Evolutionary conservation across 129 eudicot genomes (phyloP).

Genomic region (Chrysanthemum seticuspe): DNA sequence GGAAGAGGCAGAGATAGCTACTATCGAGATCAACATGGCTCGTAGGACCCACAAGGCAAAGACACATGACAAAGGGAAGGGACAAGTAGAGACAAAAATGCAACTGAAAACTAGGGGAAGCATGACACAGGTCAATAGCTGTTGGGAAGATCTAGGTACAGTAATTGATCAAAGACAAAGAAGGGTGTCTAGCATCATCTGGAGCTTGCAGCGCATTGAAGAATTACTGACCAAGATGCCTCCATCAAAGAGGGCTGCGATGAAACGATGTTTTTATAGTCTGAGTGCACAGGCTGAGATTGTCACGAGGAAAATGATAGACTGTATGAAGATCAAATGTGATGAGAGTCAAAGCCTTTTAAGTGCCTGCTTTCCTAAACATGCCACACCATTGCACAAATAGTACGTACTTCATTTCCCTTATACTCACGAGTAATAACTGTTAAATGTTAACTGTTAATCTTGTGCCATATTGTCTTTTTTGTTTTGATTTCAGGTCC

Average conservation of each 20-base stretch:
- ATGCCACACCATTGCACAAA: background rate
- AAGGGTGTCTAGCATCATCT: background rate
- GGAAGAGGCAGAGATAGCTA: background rate
- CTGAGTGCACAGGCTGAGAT: background rate
- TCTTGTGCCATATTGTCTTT: background rate
- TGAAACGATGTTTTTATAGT: slow-evolving; percentile 3
- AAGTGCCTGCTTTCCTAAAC: background rate
- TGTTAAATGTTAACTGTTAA: background rate
- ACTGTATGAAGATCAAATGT: background rate
- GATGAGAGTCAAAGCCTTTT: background rate
- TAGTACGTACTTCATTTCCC: background rate
- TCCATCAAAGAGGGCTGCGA: background rate
- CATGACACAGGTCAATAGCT: background rate
- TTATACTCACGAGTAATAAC: background rate
- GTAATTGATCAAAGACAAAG: background rate
- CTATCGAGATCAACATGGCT: background rate
- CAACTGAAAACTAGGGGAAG: background rate
- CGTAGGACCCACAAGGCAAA: background rate
- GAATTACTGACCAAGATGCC: slow-evolving; percentile 3
- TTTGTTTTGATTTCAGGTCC: background rate
- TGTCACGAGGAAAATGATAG: background rate
- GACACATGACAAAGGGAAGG: background rate
- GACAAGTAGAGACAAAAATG: background rate
- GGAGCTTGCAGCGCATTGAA: background rate
- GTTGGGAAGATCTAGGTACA: background rate